Base-by-base conservation (phyloP, 768 basidiomycete species). In the Leccinum truebloodii region DNA sequence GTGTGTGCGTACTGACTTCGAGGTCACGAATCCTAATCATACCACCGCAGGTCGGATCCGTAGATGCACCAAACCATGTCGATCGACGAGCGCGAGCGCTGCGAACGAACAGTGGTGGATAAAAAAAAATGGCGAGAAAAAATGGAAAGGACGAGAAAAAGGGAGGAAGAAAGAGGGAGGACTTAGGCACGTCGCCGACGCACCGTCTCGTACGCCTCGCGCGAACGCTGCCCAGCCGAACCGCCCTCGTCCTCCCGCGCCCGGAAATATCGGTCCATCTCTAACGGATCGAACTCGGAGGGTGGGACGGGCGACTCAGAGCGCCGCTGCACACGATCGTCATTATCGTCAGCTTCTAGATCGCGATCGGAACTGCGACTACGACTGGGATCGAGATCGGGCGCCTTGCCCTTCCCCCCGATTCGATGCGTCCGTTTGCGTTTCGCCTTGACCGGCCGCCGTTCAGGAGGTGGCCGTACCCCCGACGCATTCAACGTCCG, bases 241-340 rank as follows among this genome's bases (percentile, higher is more conserved):
- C 24, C 24, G 1, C 16, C 48, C 13, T 22, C 20, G 9, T 53
- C 52, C 52, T 53, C 71, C 6, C 65, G 61, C 37, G 73, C 66
- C 54, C 83, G 81, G 73, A 92, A 92, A 74, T 92, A 92, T 53
- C 80, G 80, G 61, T 91, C 90, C 77, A 91, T 86, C 68, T 92
- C 90, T 12, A 83, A 83, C 44, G 77, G 82, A 63, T 89, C 87
- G 61, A 90, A 90, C 50, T 85, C 84, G 41, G 80, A 80, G n/a
- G 75, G 73, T 18, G 77, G 77, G 59, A 73, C 57, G 35, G 78
- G 73, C 32, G 78, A 69, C 6, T 26, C 48, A 16, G 48, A 16
- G 54, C 76, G 66, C 60, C 75, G 48, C 57, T 71, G 63, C 68
- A 44, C 10, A 44, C 39, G 44, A 55, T 12, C 68, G 50, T 20